phyloP scores from a whole-genome alignment of 78 protist genomes.

The Speleostelium caveatum region DNA sequence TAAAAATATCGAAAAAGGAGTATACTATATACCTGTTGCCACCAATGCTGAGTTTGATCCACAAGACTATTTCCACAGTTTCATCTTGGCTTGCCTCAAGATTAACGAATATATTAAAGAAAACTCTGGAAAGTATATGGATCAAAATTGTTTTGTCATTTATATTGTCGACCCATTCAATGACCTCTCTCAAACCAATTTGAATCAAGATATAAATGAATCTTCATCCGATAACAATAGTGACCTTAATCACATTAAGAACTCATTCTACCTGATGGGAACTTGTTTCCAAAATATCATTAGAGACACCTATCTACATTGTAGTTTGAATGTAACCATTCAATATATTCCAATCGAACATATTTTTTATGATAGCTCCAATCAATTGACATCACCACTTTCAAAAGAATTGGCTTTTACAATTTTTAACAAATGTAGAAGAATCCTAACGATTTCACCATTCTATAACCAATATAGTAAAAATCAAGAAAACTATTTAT shows the following conservation, averaged over 20 bases:
- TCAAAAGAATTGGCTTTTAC: conserved; percentile 49
- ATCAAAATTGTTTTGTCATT: conserved; percentile 47
- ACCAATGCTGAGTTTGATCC: conserved; percentile 3
- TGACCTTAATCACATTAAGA: conserved; percentile 16
- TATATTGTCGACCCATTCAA: conserved; percentile 70
- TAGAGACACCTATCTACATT: conserved; percentile 17
- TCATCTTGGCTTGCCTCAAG: neutral
- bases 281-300: conserved; percentile 37
- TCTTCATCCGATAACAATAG: neutral
- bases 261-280: conserved; percentile 18
- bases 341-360: conserved; percentile 71
- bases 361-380: conserved; percentile 39
- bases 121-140: conserved; percentile 23
- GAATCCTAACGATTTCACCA: conserved; percentile 56
- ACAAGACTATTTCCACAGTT: conserved; percentile 7
- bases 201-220: neutral
- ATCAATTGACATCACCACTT: conserved; percentile 1
- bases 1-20: conserved; percentile 20
- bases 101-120: conserved; percentile 56
- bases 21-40: conserved; percentile 40
- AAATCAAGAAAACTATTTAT: neutral
- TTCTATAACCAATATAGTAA: neutral
- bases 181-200: conserved; percentile 17
- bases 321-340: conserved; percentile 28
- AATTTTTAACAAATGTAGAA: conserved; percentile 54